A percentile compares a stretch with the other conserved stretches of the same genome.
Conservation (phyloP, 164 flowering plant species). For the Tinospora cordifolia region DNA sequence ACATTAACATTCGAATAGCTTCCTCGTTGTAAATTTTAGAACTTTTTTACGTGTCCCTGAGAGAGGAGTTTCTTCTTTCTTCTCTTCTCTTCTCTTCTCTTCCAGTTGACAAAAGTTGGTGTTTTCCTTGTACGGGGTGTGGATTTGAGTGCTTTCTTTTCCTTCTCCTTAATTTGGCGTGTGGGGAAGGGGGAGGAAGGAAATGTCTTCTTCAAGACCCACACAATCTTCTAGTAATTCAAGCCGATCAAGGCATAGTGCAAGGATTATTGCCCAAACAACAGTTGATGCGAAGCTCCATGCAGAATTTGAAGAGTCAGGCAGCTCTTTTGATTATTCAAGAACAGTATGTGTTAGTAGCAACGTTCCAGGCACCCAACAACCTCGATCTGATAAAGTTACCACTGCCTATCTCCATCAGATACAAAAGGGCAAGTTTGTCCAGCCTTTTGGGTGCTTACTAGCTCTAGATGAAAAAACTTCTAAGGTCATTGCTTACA, state of each 20-base stretch:
- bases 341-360: conserved; percentile 46
- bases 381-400: conserved; percentile 53
- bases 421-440: conserved; percentile 69
- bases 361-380: conserved; percentile 26
- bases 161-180: no score
- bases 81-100: no score
- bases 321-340: conserved; percentile 83
- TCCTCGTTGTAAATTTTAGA: no score
- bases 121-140: background rate
- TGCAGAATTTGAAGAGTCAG: conserved; percentile 77
- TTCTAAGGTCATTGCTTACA: conserved; percentile 66
- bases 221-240: conserved; percentile 51
- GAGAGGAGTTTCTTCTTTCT: no score
- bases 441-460: conserved; percentile 82
- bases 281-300: conserved; percentile 86
- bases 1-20: no score
- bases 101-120: background rate
- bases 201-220: conserved; percentile 69
- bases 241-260: conserved; percentile 58
- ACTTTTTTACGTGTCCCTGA: no score
- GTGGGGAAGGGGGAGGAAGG: background rate
- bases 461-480: conserved; percentile 77
- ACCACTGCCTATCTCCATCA: conserved; percentile 79
- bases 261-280: conserved; percentile 78
- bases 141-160: background rate